A percentile compares a stretch with the other conserved stretches of the same genome.
phyloP scores from a whole-genome alignment of 768 basidiomycete genomes.

The Amanita brunnescens region DNA sequence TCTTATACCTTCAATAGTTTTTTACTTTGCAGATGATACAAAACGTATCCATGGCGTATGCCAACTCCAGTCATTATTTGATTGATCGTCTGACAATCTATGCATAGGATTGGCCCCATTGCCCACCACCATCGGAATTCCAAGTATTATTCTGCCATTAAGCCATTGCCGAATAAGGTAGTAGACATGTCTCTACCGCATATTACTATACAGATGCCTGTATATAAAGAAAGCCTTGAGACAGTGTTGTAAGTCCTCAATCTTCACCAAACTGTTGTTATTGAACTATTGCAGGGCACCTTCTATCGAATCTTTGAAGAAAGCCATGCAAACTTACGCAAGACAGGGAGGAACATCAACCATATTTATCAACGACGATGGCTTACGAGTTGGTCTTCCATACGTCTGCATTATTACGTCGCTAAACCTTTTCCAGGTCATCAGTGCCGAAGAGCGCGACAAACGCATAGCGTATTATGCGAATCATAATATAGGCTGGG shows the following conservation, averaged over 20 bases:
- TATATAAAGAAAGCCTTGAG: conserved; percentile 74
- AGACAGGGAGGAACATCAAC: conserved; percentile 73
- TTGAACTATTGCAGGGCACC: conserved; percentile 27
- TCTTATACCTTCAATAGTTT: conserved; percentile 37
- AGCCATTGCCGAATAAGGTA: conserved; percentile 38
- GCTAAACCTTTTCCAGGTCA: conserved; percentile 29
- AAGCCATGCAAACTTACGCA: conserved; percentile 82
- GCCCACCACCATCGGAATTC: conserved; percentile 74
- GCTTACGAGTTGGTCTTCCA: conserved; percentile 31
- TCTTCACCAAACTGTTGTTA: background rate
- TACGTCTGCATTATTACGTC: background rate
- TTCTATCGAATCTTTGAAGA: conserved; percentile 65
- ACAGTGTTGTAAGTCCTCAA: conserved; percentile 47
- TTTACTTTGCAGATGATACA: conserved; percentile 66
- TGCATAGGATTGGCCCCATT: conserved; percentile 59
- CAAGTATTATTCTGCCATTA: conserved; percentile 66
- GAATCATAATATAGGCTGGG: conserved; percentile 67
- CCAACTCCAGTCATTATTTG: conserved; percentile 1
- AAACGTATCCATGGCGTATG: conserved; percentile 59
- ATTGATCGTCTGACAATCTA: conserved; percentile 15
- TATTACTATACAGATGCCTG: conserved; percentile 76
- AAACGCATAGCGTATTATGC: conserved; percentile 63
- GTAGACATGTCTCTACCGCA: conserved; percentile 59
- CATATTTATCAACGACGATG: conserved; percentile 78
- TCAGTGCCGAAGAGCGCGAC: conserved; percentile 49